These are phyloP conservation scores for Aureobasidium subglaciale DNA, from an alignment of 2,329 filamentous ascomycete genomes.

Conservation along the genomic window DNA sequence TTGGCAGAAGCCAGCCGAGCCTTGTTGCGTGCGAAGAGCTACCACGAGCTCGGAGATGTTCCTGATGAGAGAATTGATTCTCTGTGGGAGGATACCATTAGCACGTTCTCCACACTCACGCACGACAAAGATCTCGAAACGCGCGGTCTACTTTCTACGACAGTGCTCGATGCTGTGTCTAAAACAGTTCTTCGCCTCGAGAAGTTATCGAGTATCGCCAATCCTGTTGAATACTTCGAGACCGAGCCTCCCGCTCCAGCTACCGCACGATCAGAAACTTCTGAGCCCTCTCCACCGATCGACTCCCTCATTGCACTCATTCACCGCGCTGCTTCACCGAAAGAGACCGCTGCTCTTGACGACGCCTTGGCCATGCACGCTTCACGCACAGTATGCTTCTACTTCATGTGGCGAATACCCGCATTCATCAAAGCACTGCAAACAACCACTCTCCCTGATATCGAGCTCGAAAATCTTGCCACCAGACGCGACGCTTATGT, in stretches of 20 bases:
- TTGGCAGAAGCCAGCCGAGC: constrained; percentile 76
- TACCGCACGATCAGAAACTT: constrained; percentile 29
- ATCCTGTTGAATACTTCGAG: constrained; percentile 71
- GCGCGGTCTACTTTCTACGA: constrained; percentile 60
- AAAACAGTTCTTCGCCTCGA: constrained; percentile 72
- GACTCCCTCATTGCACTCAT: constrained; percentile 66
- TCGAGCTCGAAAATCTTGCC: constrained; percentile 52
- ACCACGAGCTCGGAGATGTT: constrained; percentile 81
- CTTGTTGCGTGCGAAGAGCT: constrained; percentile 75
- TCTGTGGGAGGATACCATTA: constrained; percentile 79
- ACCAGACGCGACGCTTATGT: constrained; percentile 47
- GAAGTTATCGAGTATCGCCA: constrained; percentile 70
- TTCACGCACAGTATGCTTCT: constrained; percentile 71
- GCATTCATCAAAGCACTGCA: constrained; percentile 39
- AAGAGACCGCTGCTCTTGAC: constrained; percentile 65
- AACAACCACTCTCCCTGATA: constrained; percentile 40
- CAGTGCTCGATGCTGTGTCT: constrained; percentile 61
- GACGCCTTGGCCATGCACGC: constrained; percentile 70
- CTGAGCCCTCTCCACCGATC: constrained; percentile 39
- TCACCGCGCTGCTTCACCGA: constrained; percentile 59
- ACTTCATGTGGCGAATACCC: constrained; percentile 90
- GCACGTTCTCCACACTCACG: constrained; percentile 61
- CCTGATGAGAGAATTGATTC: constrained; percentile 72
- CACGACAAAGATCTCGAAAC: constrained; percentile 64
- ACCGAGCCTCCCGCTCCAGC: constrained; percentile 26